phyloP scores from a whole-genome alignment of 2,329 filamentous ascomycete genomes.

The Stemphylium lycopersici region DNA sequence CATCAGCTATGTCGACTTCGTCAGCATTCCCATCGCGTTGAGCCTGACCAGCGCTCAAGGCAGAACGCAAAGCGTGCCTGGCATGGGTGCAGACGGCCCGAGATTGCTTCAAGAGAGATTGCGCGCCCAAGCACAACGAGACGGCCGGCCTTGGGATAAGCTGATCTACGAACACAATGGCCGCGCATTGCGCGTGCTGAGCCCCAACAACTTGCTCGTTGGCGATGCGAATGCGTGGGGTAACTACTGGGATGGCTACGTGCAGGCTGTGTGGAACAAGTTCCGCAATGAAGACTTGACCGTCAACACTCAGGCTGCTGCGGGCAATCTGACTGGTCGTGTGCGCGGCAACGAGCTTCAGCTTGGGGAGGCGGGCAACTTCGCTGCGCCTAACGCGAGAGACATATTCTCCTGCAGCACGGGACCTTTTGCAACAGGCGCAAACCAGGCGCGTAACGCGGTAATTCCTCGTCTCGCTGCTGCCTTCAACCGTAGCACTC shows the following conservation, averaged over 20 bases:
- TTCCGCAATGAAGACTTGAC: constrained; percentile 56
- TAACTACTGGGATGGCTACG: constrained; percentile 60
- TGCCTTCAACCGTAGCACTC: constrained; percentile 75
- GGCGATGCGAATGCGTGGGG: constrained; percentile 55
- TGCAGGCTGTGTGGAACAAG: constrained; percentile 58
- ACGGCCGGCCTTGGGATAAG: constrained; percentile 66
- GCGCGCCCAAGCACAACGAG: constrained; percentile 59
- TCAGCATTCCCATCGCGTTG: constrained; percentile 55
- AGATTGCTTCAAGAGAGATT: constrained; percentile 62
- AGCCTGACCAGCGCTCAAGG: constrained; percentile 54
- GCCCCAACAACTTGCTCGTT: constrained; percentile 55
- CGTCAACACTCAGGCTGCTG: constrained; percentile 69
- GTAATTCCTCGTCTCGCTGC: constrained; percentile 77
- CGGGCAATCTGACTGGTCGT: constrained; percentile 61
- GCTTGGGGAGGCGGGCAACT: constrained; percentile 54
- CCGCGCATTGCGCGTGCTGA: constrained; percentile 48
- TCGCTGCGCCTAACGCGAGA: constrained; percentile 60
- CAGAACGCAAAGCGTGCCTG: constrained; percentile 56
- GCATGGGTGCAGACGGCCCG: constrained; percentile 65
- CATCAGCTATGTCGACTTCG: constrained; percentile 78
- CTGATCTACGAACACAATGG: constrained; percentile 57
- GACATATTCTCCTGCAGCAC: constrained; percentile 73
- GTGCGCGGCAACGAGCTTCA: constrained; percentile 52
- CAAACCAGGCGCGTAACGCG: constrained; percentile 55
- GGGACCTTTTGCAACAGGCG: constrained; percentile 62